Base-by-base conservation (phyloP, 1,284 basidiomycete species). In the Cutaneotrichosporon cavernicola region DNA sequence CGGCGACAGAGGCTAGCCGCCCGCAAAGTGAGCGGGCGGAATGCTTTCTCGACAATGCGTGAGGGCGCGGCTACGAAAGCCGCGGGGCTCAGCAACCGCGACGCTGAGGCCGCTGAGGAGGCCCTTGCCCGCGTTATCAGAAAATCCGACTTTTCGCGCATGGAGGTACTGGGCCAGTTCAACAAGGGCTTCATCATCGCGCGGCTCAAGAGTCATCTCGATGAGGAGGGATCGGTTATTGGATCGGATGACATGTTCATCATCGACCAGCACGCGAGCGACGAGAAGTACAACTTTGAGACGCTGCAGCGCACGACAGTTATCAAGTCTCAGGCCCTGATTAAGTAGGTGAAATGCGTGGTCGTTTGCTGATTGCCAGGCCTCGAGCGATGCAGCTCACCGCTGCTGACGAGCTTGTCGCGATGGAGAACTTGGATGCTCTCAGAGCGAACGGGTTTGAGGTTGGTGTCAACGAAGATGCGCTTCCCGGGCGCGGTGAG, bases 281-380 rank as follows among this genome's bases (percentile, higher is more conserved):
- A 99, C 78, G 97, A 99, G 81, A 99, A 99, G 82, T 98, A 90
- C 82, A 99, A 68, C 62, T 99, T 98, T 76, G 96, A 99, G 83
- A 90, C 86, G 4, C 80, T 99, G 65, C 96, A 98, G 79, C 84
- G 86, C 65, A 91, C 89, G 31, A 97, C 94, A 4, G 86, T 85
- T 63, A 95, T 99, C 62, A 86, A 90, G 69, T 91, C 90, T 5
- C 96, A 99, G 75, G 86, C 84, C 65, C 82, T 99, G 10, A 87
- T 96, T 73, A 85, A 84, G 90, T 93, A 68, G 65, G 87, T 64
- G 21, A 68, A 65, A 86, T 34, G 18, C 43, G 18, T n/a, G 34
- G 21, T 51, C 61, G 21, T 30, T 14, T n/a, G 38, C 31, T 7
- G 18, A 30, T 57, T 60, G 47, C 43, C 50, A 96, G 93, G 66